phyloP scores from a whole-genome alignment of 2,329 filamentous ascomycete genomes.

The Cadophora sp. region DNA sequence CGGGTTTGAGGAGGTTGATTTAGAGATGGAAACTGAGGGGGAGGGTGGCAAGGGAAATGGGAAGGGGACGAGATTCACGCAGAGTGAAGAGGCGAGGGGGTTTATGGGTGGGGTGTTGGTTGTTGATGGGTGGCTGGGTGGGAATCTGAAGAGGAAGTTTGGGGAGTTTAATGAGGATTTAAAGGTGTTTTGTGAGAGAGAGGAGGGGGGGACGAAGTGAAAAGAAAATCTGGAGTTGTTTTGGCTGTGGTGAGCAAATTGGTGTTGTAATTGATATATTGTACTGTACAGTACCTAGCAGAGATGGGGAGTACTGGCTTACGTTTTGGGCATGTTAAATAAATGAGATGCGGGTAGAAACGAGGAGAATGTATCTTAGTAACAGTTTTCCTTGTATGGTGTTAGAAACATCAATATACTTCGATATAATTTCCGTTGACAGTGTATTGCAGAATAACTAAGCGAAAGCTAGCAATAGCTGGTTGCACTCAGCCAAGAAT shows the following conservation, averaged over 20 bases:
- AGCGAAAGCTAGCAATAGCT: too few relatives aligned
- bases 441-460: too few relatives aligned
- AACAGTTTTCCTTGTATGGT: too few relatives aligned
- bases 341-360: too few relatives aligned
- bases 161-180: constrained; percentile 8
- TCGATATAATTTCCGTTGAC: too few relatives aligned
- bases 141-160: constrained; percentile 14
- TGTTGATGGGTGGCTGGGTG: constrained; percentile 14
- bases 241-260: background rate
- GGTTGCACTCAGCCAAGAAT: too few relatives aligned
- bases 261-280: background rate
- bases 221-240: background rate
- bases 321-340: background rate
- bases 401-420: too few relatives aligned
- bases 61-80: constrained; percentile 12
- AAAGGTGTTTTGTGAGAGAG: background rate
- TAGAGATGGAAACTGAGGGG: background rate
- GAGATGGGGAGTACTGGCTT: too few relatives aligned
- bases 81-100: constrained; percentile 12
- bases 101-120: constrained; percentile 9
- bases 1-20: background rate
- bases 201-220: background rate
- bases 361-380: too few relatives aligned
- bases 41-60: background rate
- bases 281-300: too few relatives aligned